Base-by-base conservation (phyloP, 1,139 yeast genomes). In the Yamadazyma membranifaciens region DNA sequence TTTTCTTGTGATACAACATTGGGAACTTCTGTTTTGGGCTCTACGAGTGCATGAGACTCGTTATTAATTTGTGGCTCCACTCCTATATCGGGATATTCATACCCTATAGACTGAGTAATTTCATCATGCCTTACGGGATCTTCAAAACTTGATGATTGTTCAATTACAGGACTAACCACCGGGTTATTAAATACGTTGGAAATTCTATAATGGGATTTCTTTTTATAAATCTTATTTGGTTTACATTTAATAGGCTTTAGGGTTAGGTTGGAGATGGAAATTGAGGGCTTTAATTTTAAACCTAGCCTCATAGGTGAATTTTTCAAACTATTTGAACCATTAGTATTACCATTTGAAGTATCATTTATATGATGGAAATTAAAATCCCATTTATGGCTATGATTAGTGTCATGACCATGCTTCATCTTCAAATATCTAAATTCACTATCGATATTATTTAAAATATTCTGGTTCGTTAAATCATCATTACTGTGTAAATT, bases 381-480 rank as follows among this genome's bases (percentile, higher is more conserved):
- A 27, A 27, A 27, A 27, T 27, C 13, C 30, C 30, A 27, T n/a
- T 11, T 12, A 20, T n/a, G 13, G 13, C 9, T 4, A 7, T n/a
- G 6, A n/a, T 10, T 14, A 11, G n/a, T 15, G 6, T 37, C 17
- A 5, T 6, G 14, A 9, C 20, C 3, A 13, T 12, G n/a, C 26
- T 51, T 51, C 16, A 36, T 38, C 41, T 49, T 59, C 12, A 77
- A 47, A 43, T 63, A 69, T n/a, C 58, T 53, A 45, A 63, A 79
- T 51, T 81, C 87, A 34, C 63, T 55, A 30, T 65, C 57, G 36
- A 81, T 52, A 45, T 75, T 78, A 37, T 73, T 77, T 45, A 76
- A 66, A 1, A 81, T 73, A 62, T 75, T 57, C 60, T 73, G 46
- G 67, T 74, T 54, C 65, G 74, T 67, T 37, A 60, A 44, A 17